Conservation (phyloP, 495 filamentous ascomycete genomes). For the Penicillium lividum region DNA sequence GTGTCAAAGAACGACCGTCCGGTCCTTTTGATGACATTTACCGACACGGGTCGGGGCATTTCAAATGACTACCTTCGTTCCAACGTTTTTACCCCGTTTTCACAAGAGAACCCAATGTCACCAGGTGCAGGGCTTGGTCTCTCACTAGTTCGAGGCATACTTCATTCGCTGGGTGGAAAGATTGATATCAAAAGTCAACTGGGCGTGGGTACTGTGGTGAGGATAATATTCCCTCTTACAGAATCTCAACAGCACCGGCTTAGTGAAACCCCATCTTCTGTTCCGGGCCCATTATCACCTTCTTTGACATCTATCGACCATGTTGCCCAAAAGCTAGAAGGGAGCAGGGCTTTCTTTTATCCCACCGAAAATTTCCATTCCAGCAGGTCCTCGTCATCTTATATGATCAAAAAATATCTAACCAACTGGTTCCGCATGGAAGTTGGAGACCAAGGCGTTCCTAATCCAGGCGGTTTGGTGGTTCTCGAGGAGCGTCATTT, state of each 20-base stretch:
- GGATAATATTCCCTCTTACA: constrained; percentile 1
- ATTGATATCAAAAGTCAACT: constrained; percentile 40
- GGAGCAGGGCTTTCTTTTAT: background rate
- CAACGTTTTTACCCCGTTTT: constrained; percentile 43
- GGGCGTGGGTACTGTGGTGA: constrained; percentile 32
- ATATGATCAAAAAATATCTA: constrained; percentile 23
- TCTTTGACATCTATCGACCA: background rate
- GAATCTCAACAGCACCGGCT: constrained; percentile 33
- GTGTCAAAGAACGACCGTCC: background rate
- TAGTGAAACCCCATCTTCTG: constrained; percentile 13
- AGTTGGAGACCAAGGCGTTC: background rate
- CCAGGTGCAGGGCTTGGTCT: constrained; percentile 43
- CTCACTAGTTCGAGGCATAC: constrained; percentile 42
- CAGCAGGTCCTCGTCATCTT: background rate
- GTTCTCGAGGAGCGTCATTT: constrained; percentile 32
- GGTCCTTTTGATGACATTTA: constrained; percentile 11
- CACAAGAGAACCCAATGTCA: constrained; percentile 45
- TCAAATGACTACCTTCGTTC: constrained; percentile 42
- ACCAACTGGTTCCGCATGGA: constrained; percentile 35
- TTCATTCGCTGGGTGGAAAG: constrained; percentile 37
- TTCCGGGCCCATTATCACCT: background rate
- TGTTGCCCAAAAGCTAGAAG: background rate
- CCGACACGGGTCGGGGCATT: constrained; percentile 43
- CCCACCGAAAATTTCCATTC: background rate
- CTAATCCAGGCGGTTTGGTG: constrained; percentile 22